phyloP scores from a whole-genome alignment of 441 rosid genomes.

The Biscutella auriculata region DNA sequence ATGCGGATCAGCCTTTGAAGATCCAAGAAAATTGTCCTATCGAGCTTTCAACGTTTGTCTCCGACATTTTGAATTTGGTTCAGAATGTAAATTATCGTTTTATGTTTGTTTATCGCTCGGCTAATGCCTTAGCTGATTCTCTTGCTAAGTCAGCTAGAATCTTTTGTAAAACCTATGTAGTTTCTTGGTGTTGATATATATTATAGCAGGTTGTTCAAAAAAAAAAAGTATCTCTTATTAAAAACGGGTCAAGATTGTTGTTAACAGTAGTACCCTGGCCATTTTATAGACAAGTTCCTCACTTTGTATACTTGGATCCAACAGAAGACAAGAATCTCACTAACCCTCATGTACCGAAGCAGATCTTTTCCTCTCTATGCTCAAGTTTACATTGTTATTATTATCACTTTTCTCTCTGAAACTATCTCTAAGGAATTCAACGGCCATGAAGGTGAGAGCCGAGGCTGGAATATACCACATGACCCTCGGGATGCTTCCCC shows the following conservation, averaged over 20 bases:
- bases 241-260: slow-evolving; percentile 9
- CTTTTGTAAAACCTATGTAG: background rate
- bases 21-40: too few relatives aligned
- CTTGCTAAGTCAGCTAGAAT: too few relatives aligned
- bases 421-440: slow-evolving; percentile 65
- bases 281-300: slow-evolving; percentile 10
- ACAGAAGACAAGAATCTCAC: background rate
- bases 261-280: background rate
- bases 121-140: too few relatives aligned
- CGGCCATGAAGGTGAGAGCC: slow-evolving; percentile 93
- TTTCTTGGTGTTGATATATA: too few relatives aligned
- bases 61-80: too few relatives aligned
- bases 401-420: slow-evolving; percentile 37
- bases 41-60: too few relatives aligned
- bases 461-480: slow-evolving; percentile 94
- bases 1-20: too few relatives aligned
- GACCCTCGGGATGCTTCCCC: slow-evolving; percentile 84
- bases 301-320: background rate
- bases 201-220: too few relatives aligned
- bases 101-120: too few relatives aligned
- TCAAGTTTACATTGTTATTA: slow-evolving; percentile 26
- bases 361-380: slow-evolving; percentile 45
- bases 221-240: slow-evolving; percentile 6
- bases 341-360: slow-evolving; percentile 30
- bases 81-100: too few relatives aligned